Conservation (phyloP, 1,284 basidiomycete genomes). For the Marasmius oreades region DNA sequence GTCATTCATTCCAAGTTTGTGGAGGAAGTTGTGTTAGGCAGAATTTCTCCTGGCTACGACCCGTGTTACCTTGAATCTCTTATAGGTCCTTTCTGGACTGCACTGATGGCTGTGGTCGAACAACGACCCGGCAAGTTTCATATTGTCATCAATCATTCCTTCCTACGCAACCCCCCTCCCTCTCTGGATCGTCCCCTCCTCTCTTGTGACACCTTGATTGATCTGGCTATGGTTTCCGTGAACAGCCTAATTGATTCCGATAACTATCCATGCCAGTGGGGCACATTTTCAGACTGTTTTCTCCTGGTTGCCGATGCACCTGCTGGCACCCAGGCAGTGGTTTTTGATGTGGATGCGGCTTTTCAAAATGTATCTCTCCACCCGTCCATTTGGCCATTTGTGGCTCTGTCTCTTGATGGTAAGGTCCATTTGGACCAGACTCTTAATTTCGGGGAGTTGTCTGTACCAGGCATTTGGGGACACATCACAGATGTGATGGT, state of each 20-base stretch:
- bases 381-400: slow-evolving; percentile 12
- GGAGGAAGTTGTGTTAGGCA: slow-evolving; percentile 9
- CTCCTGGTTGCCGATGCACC: slow-evolving; percentile 11
- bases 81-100: slow-evolving; percentile 12
- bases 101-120: slow-evolving; percentile 10
- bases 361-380: slow-evolving; percentile 20
- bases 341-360: slow-evolving; percentile 21
- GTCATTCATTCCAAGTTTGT: slow-evolving; percentile 7
- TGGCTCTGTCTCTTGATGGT: slow-evolving; percentile 14
- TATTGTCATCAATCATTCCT: slow-evolving; percentile 14
- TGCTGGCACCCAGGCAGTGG: slow-evolving; percentile 19
- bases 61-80: background rate
- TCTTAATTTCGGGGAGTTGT: slow-evolving; percentile 27
- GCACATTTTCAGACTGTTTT: slow-evolving; percentile 6
- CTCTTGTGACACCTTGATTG: background rate
- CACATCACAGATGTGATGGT: slow-evolving; percentile 28
- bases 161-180: background rate
- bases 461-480: slow-evolving; percentile 30
- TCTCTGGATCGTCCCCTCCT: no score
- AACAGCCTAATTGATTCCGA: slow-evolving; percentile 8
- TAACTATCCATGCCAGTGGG: slow-evolving; percentile 6
- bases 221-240: background rate
- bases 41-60: slow-evolving; percentile 9
- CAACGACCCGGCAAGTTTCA: slow-evolving; percentile 12
- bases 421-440: slow-evolving; percentile 21